Percentiles rank a stretch among this genome's conserved stretches.
phyloP scores from a whole-genome alignment of 1,284 basidiomycete species.

The Cryptococcus sp. region DNA sequence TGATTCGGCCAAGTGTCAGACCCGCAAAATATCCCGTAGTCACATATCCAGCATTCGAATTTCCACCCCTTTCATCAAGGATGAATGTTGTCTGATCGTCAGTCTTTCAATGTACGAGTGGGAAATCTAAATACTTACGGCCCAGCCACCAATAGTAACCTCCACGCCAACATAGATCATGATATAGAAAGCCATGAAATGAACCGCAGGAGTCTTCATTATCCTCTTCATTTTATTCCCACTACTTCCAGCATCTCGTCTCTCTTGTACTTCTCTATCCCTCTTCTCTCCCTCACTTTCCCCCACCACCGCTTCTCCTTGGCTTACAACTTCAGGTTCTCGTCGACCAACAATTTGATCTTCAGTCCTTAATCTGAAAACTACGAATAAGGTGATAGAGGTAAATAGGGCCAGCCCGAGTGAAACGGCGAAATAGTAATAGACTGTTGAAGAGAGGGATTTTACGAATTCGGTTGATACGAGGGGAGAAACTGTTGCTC shows the following conservation, averaged over 20 bases:
- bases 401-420: constrained; percentile 57
- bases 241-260: constrained; percentile 9
- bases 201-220: constrained; percentile 25
- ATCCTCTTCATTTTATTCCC: constrained; percentile 41
- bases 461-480: constrained; percentile 65
- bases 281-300: neutral
- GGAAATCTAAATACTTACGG: constrained; percentile 13
- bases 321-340: neutral
- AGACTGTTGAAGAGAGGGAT: constrained; percentile 50
- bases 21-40: constrained; percentile 44
- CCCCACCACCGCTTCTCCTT: neutral
- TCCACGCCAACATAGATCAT: constrained; percentile 42
- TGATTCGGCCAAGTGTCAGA: constrained; percentile 37
- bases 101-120: neutral
- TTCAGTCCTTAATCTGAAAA: constrained; percentile 58
- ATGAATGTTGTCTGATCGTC: constrained; percentile 34
- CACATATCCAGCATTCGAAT: constrained; percentile 36
- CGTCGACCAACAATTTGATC: constrained; percentile 48
- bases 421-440: constrained; percentile 61
- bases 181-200: constrained; percentile 37
- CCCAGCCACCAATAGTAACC: constrained; percentile 42
- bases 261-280: neutral
- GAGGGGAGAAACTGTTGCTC: constrained; percentile 63
- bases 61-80: constrained; percentile 35
- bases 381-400: constrained; percentile 48